Evolutionary conservation across 345 rosid genomes (phyloP).

Genomic region (Boechera stricta): DNA sequence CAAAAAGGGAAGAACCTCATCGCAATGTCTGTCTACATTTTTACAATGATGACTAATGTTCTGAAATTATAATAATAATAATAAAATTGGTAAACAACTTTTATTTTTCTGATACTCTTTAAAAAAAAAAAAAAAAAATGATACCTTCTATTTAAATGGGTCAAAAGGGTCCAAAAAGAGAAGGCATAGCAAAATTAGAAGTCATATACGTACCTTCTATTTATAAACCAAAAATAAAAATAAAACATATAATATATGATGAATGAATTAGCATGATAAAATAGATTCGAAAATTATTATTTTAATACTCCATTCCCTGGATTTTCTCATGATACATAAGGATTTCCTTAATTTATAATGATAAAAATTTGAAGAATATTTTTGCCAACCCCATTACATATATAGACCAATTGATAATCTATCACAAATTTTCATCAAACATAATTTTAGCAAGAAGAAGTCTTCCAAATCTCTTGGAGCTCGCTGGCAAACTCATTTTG

Average conservation of each 20-base stretch:
- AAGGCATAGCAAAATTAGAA: background rate
- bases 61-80: no score
- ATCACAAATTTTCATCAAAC: constrained; percentile 21
- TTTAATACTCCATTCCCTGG: constrained; percentile 15
- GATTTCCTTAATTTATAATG: constrained; percentile 35
- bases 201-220: background rate
- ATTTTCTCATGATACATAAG: constrained; percentile 31
- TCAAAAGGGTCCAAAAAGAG: background rate
- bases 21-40: background rate
- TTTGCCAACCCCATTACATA: constrained; percentile 18
- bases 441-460: constrained; percentile 39
- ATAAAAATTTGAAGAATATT: background rate
- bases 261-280: constrained; percentile 6
- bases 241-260: background rate
- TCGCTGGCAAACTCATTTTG: constrained; percentile 82
- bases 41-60: background rate
- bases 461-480: constrained; percentile 79
- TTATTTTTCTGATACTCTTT: no score
- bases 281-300: constrained; percentile 26
- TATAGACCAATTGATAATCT: constrained; percentile 8
- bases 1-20: no score
- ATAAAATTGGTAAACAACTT: no score
- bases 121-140: no score
- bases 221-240: background rate
- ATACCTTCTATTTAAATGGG: background rate